Evolutionary conservation across 441 rosid species (phyloP), one percentile per base, ranked within the genome.

Genomic region (Populus tomentosa): DNA sequence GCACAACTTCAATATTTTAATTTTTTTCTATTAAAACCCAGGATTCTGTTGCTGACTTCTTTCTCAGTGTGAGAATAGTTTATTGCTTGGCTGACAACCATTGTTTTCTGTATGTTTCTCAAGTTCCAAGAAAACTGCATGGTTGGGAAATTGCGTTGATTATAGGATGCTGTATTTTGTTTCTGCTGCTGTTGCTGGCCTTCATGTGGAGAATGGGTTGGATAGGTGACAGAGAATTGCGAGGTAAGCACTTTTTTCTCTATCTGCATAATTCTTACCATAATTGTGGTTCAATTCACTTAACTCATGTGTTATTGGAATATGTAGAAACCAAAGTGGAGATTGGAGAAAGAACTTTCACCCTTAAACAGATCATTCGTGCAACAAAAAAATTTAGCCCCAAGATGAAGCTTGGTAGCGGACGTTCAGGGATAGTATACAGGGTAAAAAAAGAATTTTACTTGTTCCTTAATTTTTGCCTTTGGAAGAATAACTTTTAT

Each of bases 161-260:
- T 42, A 24, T n/a, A 23, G 0, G 40, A 10, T 30, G 61, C 11
- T 70, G 20, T 10, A 5, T 42, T 11, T 42, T 70, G 3, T 4
- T 61, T 23, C 62, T 61, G 2, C 14, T 70, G n/a, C 33, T 70
- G 23, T 5, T 70, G 30, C 30, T 72, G 70, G 76, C 73, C n/a
- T 59, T 72, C 26, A 10, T 68, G 14, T 76, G 80, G 77, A 67
- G 32, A 67, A 35, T 65, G 69, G 79, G 73, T 11, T 71, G 76
- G 76, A 30, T 76, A 10, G 65, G 53, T 21, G 50, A 72, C 70
- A 80, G 10, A 62, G 77, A 76, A 33, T 67, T 72, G 24, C 16
- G 24, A 6, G 77, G 82, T 80, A 65, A 80, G 79, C 8, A 5
- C 8, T 62, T 62, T 1, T 0, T 62, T 62, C 21, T 53, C 63